A percentile compares a stretch with the other conserved stretches of the same genome.
phyloP scores from a whole-genome alignment of 176 grass and related monocot genomes.

The Musa schizocarpa region DNA sequence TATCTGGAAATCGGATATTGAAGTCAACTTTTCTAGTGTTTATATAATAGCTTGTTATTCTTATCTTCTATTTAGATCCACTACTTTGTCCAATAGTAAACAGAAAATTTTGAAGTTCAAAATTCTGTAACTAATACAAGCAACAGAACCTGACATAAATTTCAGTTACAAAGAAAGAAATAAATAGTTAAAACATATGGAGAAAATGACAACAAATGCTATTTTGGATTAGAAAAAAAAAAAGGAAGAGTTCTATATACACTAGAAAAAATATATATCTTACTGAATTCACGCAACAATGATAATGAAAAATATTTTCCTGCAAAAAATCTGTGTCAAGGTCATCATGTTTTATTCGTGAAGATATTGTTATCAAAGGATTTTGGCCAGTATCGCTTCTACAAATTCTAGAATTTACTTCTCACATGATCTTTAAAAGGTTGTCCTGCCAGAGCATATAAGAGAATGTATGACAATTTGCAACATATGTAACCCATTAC shows the following conservation, averaged over 20 bases:
- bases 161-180: no score
- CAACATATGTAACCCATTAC: not conserved
- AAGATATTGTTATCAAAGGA: not conserved
- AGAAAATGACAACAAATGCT: not conserved
- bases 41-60: not conserved
- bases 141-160: not conserved
- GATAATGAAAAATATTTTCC: not conserved
- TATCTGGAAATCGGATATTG: conserved; percentile 35
- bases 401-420: conserved; percentile 1
- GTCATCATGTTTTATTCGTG: not conserved
- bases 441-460: not conserved
- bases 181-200: not conserved
- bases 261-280: not conserved
- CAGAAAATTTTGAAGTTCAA: not conserved
- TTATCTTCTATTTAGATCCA: not conserved
- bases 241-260: not conserved
- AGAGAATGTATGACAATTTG: not conserved
- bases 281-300: not conserved
- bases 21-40: not conserved
- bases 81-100: not conserved
- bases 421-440: not conserved
- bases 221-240: not conserved
- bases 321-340: not conserved
- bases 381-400: not conserved
- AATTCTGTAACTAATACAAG: not conserved